These are phyloP conservation scores for Condylostoma magnum DNA, from an alignment of 169 alveolate species.

Conservation along the genomic window DNA sequence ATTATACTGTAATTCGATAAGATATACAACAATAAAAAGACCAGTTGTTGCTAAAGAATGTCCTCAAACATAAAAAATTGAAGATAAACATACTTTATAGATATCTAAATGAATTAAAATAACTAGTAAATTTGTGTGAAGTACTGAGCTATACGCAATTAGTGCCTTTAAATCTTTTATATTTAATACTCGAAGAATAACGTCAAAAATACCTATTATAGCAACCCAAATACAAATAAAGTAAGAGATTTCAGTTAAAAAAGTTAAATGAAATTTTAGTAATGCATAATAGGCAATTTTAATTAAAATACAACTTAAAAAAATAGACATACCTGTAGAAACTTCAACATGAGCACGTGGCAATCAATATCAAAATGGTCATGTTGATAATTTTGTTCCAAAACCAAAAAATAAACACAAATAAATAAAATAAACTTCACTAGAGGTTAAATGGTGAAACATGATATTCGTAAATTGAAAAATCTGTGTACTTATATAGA, in stretches of 20 bases:
- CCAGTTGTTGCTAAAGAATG: conserved; percentile 23
- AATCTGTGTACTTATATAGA: background rate
- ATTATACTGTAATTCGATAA: background rate
- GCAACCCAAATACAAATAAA: background rate
- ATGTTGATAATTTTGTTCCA: conserved; percentile 14
- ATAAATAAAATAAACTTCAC: conserved; percentile 12
- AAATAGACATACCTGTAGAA: conserved; percentile 24
- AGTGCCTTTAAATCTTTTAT: conserved; percentile 22
- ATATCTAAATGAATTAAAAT: conserved; percentile 9
- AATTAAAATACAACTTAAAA: conserved; percentile 19
- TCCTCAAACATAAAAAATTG: conserved; percentile 22
- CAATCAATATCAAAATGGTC: conserved; percentile 28
- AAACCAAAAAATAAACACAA: conserved; percentile 14
- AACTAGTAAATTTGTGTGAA: conserved; percentile 12
- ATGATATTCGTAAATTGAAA: background rate
- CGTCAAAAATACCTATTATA: background rate
- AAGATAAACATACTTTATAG: background rate
- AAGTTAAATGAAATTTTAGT: background rate
- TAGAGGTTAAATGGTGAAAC: background rate
- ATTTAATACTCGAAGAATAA: background rate
- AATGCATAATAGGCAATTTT: conserved; percentile 11
- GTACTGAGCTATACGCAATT: conserved; percentile 17
- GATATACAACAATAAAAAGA: background rate
- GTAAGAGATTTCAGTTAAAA: conserved; percentile 7
- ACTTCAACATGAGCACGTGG: conserved; percentile 25